Evolutionary conservation across 352 stramenopile species (phyloP).

Genomic region (Pythium apleroticum): DNA sequence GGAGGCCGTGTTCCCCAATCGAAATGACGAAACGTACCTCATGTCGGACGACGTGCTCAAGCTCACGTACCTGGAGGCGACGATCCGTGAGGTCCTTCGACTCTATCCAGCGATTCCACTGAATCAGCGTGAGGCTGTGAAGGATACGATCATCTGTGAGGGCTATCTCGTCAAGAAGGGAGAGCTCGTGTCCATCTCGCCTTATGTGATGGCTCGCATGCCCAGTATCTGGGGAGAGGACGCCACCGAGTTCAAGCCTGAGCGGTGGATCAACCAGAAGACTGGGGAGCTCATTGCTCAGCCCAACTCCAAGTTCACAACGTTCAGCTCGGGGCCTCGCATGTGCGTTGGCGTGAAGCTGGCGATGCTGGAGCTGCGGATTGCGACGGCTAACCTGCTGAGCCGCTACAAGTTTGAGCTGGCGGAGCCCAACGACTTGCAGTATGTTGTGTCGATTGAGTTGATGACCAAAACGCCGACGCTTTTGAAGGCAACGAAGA

Average conservation of each 20-base stretch:
- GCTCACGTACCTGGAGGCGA: conserved; percentile 53
- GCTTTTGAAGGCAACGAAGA: conserved; percentile 8
- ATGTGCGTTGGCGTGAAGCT: conserved; percentile 47
- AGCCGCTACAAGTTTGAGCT: conserved; percentile 14
- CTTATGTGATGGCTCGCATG: conserved; percentile 35
- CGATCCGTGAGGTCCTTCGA: conserved; percentile 54
- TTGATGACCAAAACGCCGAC: conserved; percentile 13
- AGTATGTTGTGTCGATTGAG: conserved; percentile 9
- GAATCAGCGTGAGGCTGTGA: conserved; percentile 53
- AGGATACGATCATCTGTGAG: conserved; percentile 45
- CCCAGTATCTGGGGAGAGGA: conserved; percentile 45
- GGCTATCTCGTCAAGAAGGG: conserved; percentile 26
- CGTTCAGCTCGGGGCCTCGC: conserved; percentile 41
- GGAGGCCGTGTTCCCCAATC: neutral
- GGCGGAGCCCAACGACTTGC: conserved; percentile 7
- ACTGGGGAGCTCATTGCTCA: conserved; percentile 5
- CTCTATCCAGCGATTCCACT: conserved; percentile 57
- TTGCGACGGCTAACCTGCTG: conserved; percentile 19
- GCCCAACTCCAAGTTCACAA: conserved; percentile 29
- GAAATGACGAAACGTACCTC: conserved; percentile 26
- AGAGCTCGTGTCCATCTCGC: conserved; percentile 24
- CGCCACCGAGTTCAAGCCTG: conserved; percentile 50
- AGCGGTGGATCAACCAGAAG: conserved; percentile 43
- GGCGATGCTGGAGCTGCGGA: conserved; percentile 44
- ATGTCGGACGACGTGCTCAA: conserved; percentile 44